Evolutionary conservation across 2,329 filamentous ascomycete species (phyloP).

Genomic region (Truncatella angustata): DNA sequence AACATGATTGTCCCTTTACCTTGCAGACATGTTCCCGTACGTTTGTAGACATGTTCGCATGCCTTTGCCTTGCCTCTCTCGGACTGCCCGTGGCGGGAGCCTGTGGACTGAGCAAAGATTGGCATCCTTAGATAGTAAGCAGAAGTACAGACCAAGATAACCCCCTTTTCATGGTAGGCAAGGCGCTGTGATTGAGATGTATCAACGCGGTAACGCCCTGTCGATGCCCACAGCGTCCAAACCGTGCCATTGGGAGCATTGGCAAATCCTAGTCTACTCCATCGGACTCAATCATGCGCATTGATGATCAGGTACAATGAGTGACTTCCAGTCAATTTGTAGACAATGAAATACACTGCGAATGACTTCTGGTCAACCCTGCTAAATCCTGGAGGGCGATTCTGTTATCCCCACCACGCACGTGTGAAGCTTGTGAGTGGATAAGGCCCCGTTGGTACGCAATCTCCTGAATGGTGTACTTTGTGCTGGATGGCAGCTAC

Average conservation of each 20-base stretch:
- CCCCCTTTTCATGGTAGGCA: not conserved
- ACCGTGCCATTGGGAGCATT: not conserved
- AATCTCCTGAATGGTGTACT: not conserved
- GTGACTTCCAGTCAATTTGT: not conserved
- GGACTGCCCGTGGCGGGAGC: not conserved
- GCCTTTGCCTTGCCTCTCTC: not conserved
- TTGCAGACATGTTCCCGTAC: not conserved
- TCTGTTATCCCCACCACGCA: not conserved
- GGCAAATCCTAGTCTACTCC: not conserved
- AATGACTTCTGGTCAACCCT: not conserved
- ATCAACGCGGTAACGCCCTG: not conserved
- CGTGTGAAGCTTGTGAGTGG: not conserved
- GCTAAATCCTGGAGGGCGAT: not conserved
- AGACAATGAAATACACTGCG: not conserved
- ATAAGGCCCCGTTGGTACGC: not conserved
- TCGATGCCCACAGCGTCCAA: not conserved
- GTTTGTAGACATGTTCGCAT: not conserved
- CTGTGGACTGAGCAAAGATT: not conserved
- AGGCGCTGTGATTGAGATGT: not conserved
- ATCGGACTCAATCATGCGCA: not conserved
- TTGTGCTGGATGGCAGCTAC: not conserved
- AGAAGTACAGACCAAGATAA: not conserved
- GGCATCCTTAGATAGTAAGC: not conserved
- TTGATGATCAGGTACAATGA: not conserved
- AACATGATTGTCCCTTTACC: not conserved